Base-by-base conservation (phyloP, 805 yeast genomes). In the Candida ascalaphidarum region DNA sequence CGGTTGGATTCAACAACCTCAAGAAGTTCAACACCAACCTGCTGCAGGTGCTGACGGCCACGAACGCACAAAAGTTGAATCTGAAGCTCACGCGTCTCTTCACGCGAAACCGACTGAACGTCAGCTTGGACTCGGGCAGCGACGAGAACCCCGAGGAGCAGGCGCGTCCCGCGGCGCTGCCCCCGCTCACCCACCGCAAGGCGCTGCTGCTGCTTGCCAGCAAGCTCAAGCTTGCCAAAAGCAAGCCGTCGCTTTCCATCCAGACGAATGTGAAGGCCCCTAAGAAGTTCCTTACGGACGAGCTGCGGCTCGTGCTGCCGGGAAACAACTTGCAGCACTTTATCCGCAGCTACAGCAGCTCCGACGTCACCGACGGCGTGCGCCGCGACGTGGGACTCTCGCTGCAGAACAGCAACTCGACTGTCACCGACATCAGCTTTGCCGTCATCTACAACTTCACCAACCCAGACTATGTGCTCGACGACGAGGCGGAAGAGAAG, bases 391-490 rank as follows among this genome's bases (percentile, higher is more conserved):
- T 56, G n/a, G 39, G 47, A 6, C 37, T 58, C 15, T 55, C 62
- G 3, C 56, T 62, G 5, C 54, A 50, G 31, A 56, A 46, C 31
- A 55, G 61, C 18, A 58, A 56, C 34, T 55, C 61, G 6, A 35
- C 31, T 13, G 44, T 58, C 14, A 32, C 57, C 0, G 62, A 58
- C 29, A 30, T 43, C 2, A 40, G 42, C 21, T 46, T 50, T 28
- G 64, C 61, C 5, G 35, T 43, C 35, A 37, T 52, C 4, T 56
- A 49, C 39, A 55, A 53, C 20, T 58, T 56, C 36, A 54, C 62
- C 1, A 52, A 55, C 25, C 54, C 59, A 1, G 52, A 44, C 20
- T 53, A 43, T 33, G 27, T 48, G 2, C 21, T 43, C 5, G 61
- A 55, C 5, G 61, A 55, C 11, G 52, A 46, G 10, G 14, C 25